Conservation (phyloP, 208 protist species). For the Angomonas ambiguus region DNA sequence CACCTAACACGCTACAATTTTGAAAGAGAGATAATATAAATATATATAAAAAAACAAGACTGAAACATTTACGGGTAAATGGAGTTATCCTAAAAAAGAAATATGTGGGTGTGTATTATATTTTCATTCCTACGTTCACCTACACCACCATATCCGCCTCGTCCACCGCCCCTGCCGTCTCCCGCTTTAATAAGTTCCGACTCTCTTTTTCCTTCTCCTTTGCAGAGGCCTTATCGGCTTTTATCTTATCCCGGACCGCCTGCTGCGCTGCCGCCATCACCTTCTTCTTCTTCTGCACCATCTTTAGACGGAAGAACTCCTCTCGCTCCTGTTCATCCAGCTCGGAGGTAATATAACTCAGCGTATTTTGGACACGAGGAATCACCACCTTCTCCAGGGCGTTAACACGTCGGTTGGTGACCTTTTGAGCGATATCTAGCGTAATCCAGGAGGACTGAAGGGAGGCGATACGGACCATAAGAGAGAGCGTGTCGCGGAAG, state of each 20-base stretch:
- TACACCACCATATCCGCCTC: conserved; percentile 77
- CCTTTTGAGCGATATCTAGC: conserved; percentile 98
- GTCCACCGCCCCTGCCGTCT: conserved; percentile 28
- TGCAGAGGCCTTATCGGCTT: conserved; percentile 27
- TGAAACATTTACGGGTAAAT: background rate
- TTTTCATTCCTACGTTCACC: background rate
- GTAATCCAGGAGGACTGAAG: conserved; percentile 97
- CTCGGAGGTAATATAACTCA: conserved; percentile 97
- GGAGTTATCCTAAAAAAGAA: conserved; percentile 7
- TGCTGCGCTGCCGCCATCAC: conserved; percentile 42
- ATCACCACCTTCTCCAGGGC: conserved; percentile 99
- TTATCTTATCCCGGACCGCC: conserved; percentile 29
- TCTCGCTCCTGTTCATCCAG: conserved; percentile 99
- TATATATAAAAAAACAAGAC: conserved; percentile 1
- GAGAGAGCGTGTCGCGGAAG: conserved; percentile 90
- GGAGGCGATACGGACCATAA: conserved; percentile 96
- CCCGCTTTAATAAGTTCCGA: background rate
- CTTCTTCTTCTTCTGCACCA: conserved; percentile 97
- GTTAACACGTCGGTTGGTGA: conserved; percentile 99
- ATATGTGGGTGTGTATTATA: background rate
- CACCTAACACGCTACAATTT: too few species aligned
- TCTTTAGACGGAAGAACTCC: conserved; percentile 99
- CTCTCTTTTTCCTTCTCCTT: background rate
- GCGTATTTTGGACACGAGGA: conserved; percentile 96
- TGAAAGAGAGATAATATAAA: too few species aligned